These are phyloP conservation scores for Mariannaea sp. DNA, from an alignment of 2,329 filamentous ascomycete genomes.

Conservation along the genomic window DNA sequence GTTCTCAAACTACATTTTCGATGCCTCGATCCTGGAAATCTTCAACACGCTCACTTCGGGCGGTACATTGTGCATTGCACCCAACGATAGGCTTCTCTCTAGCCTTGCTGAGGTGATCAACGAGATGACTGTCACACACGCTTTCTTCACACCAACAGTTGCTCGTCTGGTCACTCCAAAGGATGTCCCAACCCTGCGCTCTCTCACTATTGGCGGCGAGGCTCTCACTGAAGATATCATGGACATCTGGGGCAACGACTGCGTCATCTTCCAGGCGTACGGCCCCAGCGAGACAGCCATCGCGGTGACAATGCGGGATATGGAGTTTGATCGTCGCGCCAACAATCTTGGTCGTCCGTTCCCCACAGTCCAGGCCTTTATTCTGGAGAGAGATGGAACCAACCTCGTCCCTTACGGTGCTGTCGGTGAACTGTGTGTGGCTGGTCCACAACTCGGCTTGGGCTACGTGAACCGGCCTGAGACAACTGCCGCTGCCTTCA, in stretches of 20 bases:
- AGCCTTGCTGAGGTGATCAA: conserved; percentile 8
- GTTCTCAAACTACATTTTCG: conserved; percentile 18
- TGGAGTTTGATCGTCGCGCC: neutral
- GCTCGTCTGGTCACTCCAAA: conserved; percentile 19
- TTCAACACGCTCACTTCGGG: conserved; percentile 20
- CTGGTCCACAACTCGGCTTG: conserved; percentile 19
- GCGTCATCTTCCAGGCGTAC: conserved; percentile 22
- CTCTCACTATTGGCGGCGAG: conserved; percentile 22
- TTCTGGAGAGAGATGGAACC: conserved; percentile 14
- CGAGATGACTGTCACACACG: conserved; percentile 12
- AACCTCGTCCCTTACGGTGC: conserved; percentile 15
- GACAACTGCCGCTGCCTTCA: conserved; percentile 18
- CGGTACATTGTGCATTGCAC: conserved; percentile 12
- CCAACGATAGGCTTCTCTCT: conserved; percentile 1
- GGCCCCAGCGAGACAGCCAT: conserved; percentile 25
- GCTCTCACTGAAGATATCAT: conserved; percentile 15
- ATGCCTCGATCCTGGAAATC: conserved; percentile 16
- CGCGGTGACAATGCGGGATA: conserved; percentile 17
- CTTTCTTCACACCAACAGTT: conserved; percentile 27
- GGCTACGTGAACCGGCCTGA: conserved; percentile 23
- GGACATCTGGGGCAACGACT: conserved; percentile 16
- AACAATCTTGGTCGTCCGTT: conserved; percentile 12
- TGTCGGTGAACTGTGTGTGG: conserved; percentile 28
- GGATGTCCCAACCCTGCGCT: conserved; percentile 22
- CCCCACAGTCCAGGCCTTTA: conserved; percentile 11